Percentiles rank a stretch among this genome's conserved stretches.
Evolutionary conservation across 371 early-diverging fungal genomes (phyloP).

Genomic region (Lichtheimia hyalospora): DNA sequence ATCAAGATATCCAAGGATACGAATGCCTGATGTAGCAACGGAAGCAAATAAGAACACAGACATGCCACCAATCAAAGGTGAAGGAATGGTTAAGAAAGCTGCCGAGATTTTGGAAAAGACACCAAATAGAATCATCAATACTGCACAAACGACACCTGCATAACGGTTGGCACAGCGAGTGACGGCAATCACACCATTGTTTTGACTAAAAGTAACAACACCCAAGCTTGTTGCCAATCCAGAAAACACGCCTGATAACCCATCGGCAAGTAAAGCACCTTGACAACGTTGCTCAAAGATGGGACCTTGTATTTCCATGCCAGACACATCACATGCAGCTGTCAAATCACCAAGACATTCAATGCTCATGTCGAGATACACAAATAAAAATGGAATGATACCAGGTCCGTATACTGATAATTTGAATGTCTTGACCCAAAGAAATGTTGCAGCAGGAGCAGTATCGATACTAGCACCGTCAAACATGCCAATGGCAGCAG

Average conservation of each 20-base stretch:
- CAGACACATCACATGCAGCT: conserved; percentile 61
- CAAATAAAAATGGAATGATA: conserved; percentile 57
- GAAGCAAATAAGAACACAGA: conserved; percentile 58
- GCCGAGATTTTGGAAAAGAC: conserved; percentile 60
- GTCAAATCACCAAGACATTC: conserved; percentile 64
- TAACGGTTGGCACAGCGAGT: conserved; percentile 58
- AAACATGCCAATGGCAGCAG: conserved; percentile 57
- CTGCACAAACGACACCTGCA: conserved; percentile 58
- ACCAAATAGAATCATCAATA: conserved; percentile 53
- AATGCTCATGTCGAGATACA: conserved; percentile 49
- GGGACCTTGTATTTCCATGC: conserved; percentile 53
- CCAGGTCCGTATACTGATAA: conserved; percentile 55
- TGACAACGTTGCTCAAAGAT: conserved; percentile 59
- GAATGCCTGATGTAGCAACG: conserved; percentile 60
- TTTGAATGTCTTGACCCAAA: conserved; percentile 59
- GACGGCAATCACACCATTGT: conserved; percentile 64
- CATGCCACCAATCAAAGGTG: conserved; percentile 59
- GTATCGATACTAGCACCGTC: conserved; percentile 34
- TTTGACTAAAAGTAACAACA: conserved; percentile 59
- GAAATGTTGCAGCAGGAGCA: conserved; percentile 56
- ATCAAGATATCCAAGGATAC: conserved; percentile 54
- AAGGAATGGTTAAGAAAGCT: conserved; percentile 53
- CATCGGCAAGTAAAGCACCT: conserved; percentile 63
- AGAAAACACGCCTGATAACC: conserved; percentile 52
- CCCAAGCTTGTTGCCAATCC: conserved; percentile 54